Base-by-base conservation (phyloP, 352 stramenopile species). In the Globisporangium takayamanum region DNA sequence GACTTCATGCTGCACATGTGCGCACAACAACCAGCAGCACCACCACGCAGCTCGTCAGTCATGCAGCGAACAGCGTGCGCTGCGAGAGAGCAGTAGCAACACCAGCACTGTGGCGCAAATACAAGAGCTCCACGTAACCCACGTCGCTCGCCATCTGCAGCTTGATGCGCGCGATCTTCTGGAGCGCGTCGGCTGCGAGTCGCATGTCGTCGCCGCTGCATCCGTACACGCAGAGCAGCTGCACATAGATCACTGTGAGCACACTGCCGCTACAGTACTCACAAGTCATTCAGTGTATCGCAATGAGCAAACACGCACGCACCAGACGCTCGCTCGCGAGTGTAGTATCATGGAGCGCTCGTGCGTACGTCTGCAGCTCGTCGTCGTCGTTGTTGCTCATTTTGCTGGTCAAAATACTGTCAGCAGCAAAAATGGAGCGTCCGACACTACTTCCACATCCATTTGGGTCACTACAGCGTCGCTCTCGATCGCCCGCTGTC, bases 191-290 rank as follows among this genome's bases (percentile, higher is more conserved):
- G 25, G 66, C 54, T 12, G 80, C 59, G 25, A 69, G 53, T 3
- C 47, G 57, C 11, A 46, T 53, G 44, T 79, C 71, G 26, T 58
- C 50, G 28, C 28, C 36, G 22, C 67, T 52, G 55, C 69, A 63
- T 58, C 67, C 71, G 36, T 69, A 76, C n/a, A 83, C 53, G 42
- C 73, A 82, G 57, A 84, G 69, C 62, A 84, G 67, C 73, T 84
- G 47, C 25, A 44, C 50, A 28, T 26, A n/a, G 53, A 15, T 20
- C 41, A 20, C 14, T 39, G 12, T 50, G 48, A 8, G 22, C 25
- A 45, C 1, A 48, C 7, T 41, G 50, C 11, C 16, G 8, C 5
- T 22, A 15, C 5, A 33, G 28, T 39, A 41, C 28, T 3, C 28
- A 5, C n/a, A 37, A 53, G 30, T 14, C 8, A 5, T 53, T 1